phyloP scores from a whole-genome alignment of 257 asterid species.

The Lantana camara region DNA sequence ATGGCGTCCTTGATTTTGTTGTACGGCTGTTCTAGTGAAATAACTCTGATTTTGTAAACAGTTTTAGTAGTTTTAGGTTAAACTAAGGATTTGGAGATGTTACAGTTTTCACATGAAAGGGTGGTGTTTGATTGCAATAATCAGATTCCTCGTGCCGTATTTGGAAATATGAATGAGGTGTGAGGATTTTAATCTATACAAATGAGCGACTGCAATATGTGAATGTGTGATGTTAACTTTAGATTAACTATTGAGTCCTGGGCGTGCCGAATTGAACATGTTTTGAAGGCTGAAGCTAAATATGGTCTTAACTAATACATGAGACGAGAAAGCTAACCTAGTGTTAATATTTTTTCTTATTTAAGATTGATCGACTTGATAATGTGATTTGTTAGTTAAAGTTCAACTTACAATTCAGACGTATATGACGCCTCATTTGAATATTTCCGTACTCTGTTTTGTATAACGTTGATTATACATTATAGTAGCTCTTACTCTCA shows the following conservation, averaged over 20 bases:
- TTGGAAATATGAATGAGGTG: slow-evolving; percentile 2
- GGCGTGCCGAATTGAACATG: not conserved
- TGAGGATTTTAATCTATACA: not conserved
- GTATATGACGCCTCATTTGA: too few species aligned
- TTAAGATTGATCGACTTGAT: too few species aligned
- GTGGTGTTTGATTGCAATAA: slow-evolving; percentile 3
- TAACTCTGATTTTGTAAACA: too few species aligned
- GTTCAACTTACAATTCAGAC: too few species aligned
- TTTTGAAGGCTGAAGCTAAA: too few species aligned
- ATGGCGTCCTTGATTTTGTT: not conserved
- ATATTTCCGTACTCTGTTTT: too few species aligned
- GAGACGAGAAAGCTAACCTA: too few species aligned
- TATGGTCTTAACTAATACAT: too few species aligned
- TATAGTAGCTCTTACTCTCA: slow-evolving; percentile 20
- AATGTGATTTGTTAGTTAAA: not conserved
- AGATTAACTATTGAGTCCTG: not conserved
- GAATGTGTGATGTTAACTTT: too few species aligned
- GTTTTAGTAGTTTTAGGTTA: slow-evolving; percentile 12
- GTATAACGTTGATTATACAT: too few species aligned
- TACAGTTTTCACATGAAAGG: slow-evolving; percentile 7
- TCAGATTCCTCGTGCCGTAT: slow-evolving; percentile 13
- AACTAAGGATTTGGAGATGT: slow-evolving; percentile 1
- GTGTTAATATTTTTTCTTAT: not conserved
- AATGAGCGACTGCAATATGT: too few species aligned
- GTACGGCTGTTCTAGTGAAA: not conserved